Conservation (phyloP, 2,329 filamentous ascomycete species). For the Phialophora verrucosa region DNA sequence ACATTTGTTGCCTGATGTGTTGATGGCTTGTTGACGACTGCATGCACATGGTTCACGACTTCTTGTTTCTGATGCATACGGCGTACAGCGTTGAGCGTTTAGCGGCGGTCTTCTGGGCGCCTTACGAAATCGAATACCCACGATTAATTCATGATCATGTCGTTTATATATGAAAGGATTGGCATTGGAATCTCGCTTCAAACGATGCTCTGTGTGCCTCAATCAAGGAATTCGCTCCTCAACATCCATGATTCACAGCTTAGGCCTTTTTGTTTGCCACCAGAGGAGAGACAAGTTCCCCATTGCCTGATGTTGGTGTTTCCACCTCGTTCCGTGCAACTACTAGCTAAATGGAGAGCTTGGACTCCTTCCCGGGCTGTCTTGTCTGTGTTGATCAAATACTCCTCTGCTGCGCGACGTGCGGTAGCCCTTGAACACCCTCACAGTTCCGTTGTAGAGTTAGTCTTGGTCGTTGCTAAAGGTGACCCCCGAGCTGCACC, state of each 20-base stretch:
- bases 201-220: background rate
- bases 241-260: background rate
- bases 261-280: background rate
- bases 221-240: conserved; percentile 16
- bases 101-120: conserved; percentile 20
- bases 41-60: conserved; percentile 21
- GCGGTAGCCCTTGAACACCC: background rate
- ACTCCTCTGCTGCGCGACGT: background rate
- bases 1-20: conserved; percentile 27
- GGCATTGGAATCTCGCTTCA: background rate
- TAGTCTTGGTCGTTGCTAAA: background rate
- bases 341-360: background rate
- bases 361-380: background rate
- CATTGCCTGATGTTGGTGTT: background rate
- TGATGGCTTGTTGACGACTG: conserved; percentile 23
- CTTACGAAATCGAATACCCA: conserved; percentile 28
- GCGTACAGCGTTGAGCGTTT: conserved; percentile 20
- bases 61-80: conserved; percentile 24
- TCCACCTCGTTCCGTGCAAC: background rate
- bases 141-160: conserved; percentile 25
- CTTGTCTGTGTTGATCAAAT: background rate
- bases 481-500: background rate
- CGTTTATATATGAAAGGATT: conserved; percentile 17
- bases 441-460: background rate
- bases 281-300: background rate